Percentiles rank a stretch among this genome's conserved stretches.
Evolutionary conservation across 2,329 filamentous ascomycete genomes (phyloP).

Genomic region (Diplocarpon rosae): DNA sequence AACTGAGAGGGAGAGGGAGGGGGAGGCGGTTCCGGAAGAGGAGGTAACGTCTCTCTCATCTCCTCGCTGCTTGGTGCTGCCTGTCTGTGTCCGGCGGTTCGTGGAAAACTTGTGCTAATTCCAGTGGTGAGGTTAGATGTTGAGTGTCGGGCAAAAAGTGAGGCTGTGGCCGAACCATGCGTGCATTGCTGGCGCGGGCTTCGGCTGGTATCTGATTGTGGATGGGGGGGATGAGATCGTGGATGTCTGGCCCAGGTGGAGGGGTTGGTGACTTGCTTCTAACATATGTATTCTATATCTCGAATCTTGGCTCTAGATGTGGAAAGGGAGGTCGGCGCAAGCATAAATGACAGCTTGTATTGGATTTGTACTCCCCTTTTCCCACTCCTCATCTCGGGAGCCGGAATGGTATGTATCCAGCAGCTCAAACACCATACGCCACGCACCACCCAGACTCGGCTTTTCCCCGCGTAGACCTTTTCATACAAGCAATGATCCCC

Average conservation of each 20-base stretch:
- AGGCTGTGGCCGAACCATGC: slow-evolving; percentile 72
- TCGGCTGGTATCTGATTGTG: slow-evolving; percentile 63
- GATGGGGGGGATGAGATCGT: slow-evolving; percentile 56
- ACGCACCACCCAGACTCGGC: neutral
- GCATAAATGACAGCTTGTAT: neutral
- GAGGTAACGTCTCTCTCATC: slow-evolving; percentile 18
- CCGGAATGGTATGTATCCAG: slow-evolving; percentile 11
- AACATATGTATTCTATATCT: too few relatives aligned
- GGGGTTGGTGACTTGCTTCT: slow-evolving; percentile 48
- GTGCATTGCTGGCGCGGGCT: slow-evolving; percentile 62
- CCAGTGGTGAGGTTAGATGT: slow-evolving; percentile 9
- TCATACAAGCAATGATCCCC: neutral
- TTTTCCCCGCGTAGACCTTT: neutral
- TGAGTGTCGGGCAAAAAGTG: slow-evolving; percentile 55
- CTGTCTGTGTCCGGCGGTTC: too few relatives aligned
- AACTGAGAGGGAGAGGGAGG: neutral
- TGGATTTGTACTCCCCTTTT: neutral
- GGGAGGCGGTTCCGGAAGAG: slow-evolving; percentile 30
- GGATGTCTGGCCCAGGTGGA: slow-evolving; percentile 66
- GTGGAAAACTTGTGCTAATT: too few relatives aligned
- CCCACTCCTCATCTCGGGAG: neutral
- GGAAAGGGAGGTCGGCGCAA: too few relatives aligned
- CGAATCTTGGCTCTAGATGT: too few relatives aligned
- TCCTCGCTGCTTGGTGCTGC: too few relatives aligned
- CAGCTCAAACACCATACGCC: slow-evolving; percentile 19